These are phyloP conservation scores for Knufia fluminis DNA, from an alignment of 2,329 filamentous ascomycete genomes.

Conservation along the genomic window DNA sequence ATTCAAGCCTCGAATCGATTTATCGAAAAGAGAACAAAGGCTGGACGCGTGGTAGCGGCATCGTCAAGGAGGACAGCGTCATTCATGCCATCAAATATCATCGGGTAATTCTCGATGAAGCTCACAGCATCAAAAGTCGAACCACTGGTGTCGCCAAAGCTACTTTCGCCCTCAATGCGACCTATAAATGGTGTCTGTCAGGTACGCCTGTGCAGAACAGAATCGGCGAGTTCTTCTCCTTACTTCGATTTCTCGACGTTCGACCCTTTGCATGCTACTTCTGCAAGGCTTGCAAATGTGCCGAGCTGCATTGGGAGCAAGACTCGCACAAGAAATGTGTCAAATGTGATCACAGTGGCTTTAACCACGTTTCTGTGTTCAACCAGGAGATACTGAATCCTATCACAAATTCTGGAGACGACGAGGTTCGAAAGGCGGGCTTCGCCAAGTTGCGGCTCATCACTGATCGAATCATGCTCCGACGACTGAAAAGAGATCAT, in stretches of 20 bases:
- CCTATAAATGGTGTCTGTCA: slow-evolving; percentile 90
- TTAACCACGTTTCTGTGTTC: slow-evolving; percentile 70
- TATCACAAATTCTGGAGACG: slow-evolving; percentile 47
- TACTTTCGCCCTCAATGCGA: slow-evolving; percentile 80
- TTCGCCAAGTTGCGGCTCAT: slow-evolving; percentile 77
- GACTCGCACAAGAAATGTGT: slow-evolving; percentile 62
- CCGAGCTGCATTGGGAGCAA: slow-evolving; percentile 74
- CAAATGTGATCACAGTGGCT: slow-evolving; percentile 56
- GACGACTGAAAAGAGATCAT: slow-evolving; percentile 87
- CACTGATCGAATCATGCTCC: slow-evolving; percentile 89
- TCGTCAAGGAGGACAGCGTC: slow-evolving; percentile 67
- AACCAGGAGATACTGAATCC: slow-evolving; percentile 93
- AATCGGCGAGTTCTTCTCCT: slow-evolving; percentile 93
- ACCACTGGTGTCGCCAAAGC: slow-evolving; percentile 88
- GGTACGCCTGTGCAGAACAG: slow-evolving; percentile 94
- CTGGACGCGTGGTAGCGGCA: slow-evolving; percentile 67
- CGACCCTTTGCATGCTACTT: slow-evolving; percentile 87
- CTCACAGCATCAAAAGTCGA: slow-evolving; percentile 77
- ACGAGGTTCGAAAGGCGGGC: slow-evolving; percentile 54
- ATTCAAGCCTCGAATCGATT: slow-evolving; percentile 70
- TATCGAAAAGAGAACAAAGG: slow-evolving; percentile 89
- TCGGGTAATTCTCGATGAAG: slow-evolving; percentile 86
- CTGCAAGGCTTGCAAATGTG: slow-evolving; percentile 77
- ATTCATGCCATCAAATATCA: slow-evolving; percentile 85
- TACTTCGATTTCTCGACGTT: slow-evolving; percentile 83